phyloP scores from a whole-genome alignment of 2,329 filamentous ascomycete genomes.

The Boeremia exigua region DNA sequence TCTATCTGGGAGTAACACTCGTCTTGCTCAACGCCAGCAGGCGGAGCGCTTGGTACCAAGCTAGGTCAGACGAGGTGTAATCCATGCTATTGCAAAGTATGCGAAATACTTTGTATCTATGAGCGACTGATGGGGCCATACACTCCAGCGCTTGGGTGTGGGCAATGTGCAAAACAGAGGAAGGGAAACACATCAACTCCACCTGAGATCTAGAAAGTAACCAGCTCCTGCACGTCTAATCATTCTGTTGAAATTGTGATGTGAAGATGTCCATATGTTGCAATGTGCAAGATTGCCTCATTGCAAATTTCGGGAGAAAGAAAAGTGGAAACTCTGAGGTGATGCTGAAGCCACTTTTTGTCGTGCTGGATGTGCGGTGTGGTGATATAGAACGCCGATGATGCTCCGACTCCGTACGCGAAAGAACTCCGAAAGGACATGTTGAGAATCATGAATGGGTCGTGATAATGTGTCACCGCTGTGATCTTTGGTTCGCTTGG shows the following conservation, averaged over 20 bases:
- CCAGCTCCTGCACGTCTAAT: not conserved
- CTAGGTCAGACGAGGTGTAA: constrained; percentile 35
- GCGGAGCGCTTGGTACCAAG: constrained; percentile 40
- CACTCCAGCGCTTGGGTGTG: constrained; percentile 47
- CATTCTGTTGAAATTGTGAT: constrained; percentile 8
- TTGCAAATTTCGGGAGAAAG: constrained; percentile 2
- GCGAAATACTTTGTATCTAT: constrained; percentile 23
- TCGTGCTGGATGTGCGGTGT: constrained; percentile 11
- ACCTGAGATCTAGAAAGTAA: not conserved
- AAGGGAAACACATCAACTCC: not conserved
- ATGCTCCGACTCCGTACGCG: constrained; percentile 33
- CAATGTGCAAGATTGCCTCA: constrained; percentile 4
- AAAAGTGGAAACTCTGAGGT: constrained; percentile 17
- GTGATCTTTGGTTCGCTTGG: constrained; percentile 8
- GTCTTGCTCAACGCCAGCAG: constrained; percentile 36
- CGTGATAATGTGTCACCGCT: constrained; percentile 3
- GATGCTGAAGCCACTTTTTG: constrained; percentile 17
- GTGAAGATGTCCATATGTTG: not conserved
- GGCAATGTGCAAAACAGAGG: constrained; percentile 30
- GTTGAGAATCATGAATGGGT: constrained; percentile 1
- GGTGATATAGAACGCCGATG: constrained; percentile 41
- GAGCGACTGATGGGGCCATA: constrained; percentile 39
- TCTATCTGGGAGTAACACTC: constrained; percentile 20
- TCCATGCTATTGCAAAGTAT: constrained; percentile 17
- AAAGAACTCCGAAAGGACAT: constrained; percentile 18